A percentile compares a stretch with the other conserved stretches of the same genome.
Evolutionary conservation across 805 yeast species (phyloP).

Genomic region (Candida ovalis): DNA sequence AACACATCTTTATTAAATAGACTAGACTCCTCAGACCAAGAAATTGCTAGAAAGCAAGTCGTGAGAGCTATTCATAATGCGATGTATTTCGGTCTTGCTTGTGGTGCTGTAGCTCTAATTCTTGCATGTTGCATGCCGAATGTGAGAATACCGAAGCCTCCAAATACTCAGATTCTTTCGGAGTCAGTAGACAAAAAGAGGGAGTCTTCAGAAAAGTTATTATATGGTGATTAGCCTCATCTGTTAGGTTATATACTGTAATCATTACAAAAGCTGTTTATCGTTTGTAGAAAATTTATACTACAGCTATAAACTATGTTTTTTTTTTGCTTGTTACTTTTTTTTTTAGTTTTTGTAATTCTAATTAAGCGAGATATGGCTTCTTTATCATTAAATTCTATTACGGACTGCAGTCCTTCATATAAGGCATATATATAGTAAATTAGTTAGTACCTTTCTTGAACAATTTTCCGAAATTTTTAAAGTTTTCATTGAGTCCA

Average conservation of each 20-base stretch:
- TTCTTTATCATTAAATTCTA: background rate
- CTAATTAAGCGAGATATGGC: no score
- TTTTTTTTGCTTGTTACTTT: no score
- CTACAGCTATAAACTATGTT: no score
- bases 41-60: background rate
- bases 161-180: background rate
- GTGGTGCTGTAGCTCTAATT: background rate
- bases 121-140: background rate
- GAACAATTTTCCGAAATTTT: constrained; percentile 57
- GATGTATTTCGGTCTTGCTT: background rate
- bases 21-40: background rate
- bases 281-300: no score
- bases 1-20: background rate
- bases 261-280: no score
- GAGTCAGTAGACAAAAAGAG: background rate
- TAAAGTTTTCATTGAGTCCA: constrained; percentile 59
- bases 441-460: constrained; percentile 23
- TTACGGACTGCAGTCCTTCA: background rate
- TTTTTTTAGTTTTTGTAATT: no score
- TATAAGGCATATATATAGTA: background rate
- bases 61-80: background rate
- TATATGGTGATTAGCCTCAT: background rate
- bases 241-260: no score
- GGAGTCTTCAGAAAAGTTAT: background rate
- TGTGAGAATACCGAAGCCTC: background rate